These are phyloP conservation scores for Chalciporus piperatus DNA, from an alignment of 768 basidiomycete genomes.

Conservation along the genomic window DNA sequence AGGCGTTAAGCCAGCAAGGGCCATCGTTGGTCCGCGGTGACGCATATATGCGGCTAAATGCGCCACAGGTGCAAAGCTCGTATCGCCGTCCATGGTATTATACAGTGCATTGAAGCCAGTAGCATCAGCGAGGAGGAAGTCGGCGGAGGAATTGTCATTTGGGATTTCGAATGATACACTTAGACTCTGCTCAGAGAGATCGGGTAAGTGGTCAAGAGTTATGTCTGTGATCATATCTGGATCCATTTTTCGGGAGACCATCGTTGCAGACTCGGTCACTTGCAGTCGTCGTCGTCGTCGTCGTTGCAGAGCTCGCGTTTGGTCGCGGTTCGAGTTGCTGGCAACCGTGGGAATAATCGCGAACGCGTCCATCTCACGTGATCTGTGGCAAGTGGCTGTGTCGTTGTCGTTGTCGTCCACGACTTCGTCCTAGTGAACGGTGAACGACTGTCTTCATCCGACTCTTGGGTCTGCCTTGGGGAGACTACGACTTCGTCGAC, in stretches of 20 bases:
- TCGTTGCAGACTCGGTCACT: too few species aligned
- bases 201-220: constrained; percentile 54
- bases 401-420: too few species aligned
- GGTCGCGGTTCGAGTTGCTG: constrained; percentile 5
- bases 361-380: constrained; percentile 33
- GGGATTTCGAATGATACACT: constrained; percentile 51
- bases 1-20: constrained; percentile 43
- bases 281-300: background rate
- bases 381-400: background rate
- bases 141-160: constrained; percentile 29
- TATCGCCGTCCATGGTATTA: constrained; percentile 25
- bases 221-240: constrained; percentile 35
- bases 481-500: too few species aligned
- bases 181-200: constrained; percentile 42
- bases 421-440: too few species aligned
- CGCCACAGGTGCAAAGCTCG: constrained; percentile 37
- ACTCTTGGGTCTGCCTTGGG: too few species aligned
- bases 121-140: constrained; percentile 41
- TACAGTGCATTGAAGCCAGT: constrained; percentile 40
- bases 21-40: constrained; percentile 32
- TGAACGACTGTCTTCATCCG: too few species aligned
- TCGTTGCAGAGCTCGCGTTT: background rate
- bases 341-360: constrained; percentile 21
- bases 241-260: constrained; percentile 3
- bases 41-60: constrained; percentile 4